Conservation (phyloP, 345 rosid genomes). For the Hibiscus trionum region DNA sequence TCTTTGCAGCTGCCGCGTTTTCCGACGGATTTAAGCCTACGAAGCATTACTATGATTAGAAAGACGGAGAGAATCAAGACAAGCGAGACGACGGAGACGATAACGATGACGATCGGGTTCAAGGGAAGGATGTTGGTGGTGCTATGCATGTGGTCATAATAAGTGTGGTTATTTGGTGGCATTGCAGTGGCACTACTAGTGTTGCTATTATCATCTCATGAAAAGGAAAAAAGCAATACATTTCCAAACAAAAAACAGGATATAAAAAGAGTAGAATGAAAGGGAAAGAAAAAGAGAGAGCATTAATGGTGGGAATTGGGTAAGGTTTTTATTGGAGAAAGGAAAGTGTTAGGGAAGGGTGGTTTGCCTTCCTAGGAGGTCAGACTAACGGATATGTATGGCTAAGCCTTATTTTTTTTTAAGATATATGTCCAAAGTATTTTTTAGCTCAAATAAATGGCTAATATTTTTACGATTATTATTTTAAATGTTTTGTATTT, state of each 20-base stretch:
- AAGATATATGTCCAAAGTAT: too few relatives aligned
- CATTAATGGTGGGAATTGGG: constrained; percentile 1
- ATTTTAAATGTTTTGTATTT: too few relatives aligned
- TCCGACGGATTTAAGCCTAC: constrained; percentile 39
- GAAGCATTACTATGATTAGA: constrained; percentile 34
- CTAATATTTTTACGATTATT: too few relatives aligned
- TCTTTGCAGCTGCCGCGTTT: constrained; percentile 26
- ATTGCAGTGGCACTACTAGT: constrained; percentile 2
- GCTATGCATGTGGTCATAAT: constrained; percentile 3
- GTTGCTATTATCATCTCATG: constrained; percentile 28
- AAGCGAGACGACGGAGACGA: constrained; percentile 30
- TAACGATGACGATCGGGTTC: constrained; percentile 37
- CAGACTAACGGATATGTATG: constrained; percentile 10
- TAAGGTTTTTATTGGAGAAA: neutral
- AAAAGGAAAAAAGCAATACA: constrained; percentile 4
- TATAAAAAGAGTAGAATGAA: neutral
- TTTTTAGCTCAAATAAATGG: too few relatives aligned
- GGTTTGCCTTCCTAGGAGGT: constrained; percentile 19
- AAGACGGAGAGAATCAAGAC: constrained; percentile 32
- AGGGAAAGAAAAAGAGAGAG: constrained; percentile 1
- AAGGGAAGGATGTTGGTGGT: constrained; percentile 20
- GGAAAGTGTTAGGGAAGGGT: neutral
- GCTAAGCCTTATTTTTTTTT: neutral
- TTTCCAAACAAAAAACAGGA: neutral
- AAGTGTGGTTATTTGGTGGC: constrained; percentile 17